Percentiles rank a stretch among this genome's conserved stretches.
Conservation (phyloP, 139 green algal species). For the Tetradesmus lagerheimii region DNA sequence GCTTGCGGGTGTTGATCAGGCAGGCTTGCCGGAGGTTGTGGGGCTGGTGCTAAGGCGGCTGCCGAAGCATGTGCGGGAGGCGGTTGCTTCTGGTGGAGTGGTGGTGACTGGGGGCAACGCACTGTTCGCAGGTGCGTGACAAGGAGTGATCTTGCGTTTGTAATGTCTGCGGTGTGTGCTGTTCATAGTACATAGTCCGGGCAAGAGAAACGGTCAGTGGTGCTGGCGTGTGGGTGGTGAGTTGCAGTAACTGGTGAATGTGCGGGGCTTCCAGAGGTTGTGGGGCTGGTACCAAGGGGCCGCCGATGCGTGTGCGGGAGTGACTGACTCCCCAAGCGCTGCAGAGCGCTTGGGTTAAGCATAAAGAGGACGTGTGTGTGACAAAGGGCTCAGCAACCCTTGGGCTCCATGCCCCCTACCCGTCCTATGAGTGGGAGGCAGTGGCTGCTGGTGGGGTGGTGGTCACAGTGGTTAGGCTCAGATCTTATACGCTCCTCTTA, state of each 20-base stretch:
- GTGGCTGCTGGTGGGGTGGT: slow-evolving; percentile 11
- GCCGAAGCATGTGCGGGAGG: neutral
- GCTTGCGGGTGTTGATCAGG: slow-evolving; percentile 31
- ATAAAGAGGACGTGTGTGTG: too few relatives aligned
- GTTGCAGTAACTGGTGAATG: slow-evolving; percentile 15
- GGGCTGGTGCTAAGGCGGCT: neutral
- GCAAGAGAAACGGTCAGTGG: too few relatives aligned
- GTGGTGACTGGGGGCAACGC: slow-evolving; percentile 27
- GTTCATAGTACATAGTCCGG: too few relatives aligned
- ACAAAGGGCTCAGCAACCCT: too few relatives aligned
- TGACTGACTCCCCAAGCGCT: too few relatives aligned
- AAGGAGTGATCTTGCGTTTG: neutral
- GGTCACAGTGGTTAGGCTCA: neutral
- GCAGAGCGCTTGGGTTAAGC: too few relatives aligned
- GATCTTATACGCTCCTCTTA: too few relatives aligned
- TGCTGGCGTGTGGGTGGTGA: too few relatives aligned
- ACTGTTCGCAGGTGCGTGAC: slow-evolving; percentile 21
- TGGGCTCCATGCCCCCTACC: too few relatives aligned
- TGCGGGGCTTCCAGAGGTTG: slow-evolving; percentile 26
- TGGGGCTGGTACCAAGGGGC: neutral
- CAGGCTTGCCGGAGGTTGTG: slow-evolving; percentile 24
- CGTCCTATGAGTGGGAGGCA: too few relatives aligned
- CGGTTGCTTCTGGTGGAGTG: slow-evolving; percentile 10
- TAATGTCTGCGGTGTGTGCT: too few relatives aligned
- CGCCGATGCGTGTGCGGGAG: neutral